Base-by-base conservation (phyloP, 106 monocot genomes). In the Acanthochlamys bracteata region DNA sequence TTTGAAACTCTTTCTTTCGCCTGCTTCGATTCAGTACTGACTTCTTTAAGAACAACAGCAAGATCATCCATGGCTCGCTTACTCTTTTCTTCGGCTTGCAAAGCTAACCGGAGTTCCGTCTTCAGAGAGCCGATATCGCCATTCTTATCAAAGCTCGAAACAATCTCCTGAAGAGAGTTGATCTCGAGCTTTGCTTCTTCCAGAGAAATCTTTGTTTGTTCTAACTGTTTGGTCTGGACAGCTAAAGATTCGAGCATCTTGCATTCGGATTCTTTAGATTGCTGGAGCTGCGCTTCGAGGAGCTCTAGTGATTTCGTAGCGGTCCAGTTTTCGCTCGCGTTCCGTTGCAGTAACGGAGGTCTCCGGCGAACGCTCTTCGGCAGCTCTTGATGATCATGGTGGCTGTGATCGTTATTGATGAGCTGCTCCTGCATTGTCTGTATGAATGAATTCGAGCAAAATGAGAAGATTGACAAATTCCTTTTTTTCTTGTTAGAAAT, bases 141-240 rank as follows among this genome's bases (percentile, higher is more conserved):
- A 13, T 64, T 11, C 2, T 2, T 55, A 45, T 83, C 84, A 4
- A 75, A 19, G 14, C 33, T 9, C 55, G 66, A 61, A 13, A 71
- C 53, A 20, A 21, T 63, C 39, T 86, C 86, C 0, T 47, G 45
- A 16, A 90, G 82, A 33, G 79, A 46, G 25, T 56, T 64, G 20
- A 87, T 71, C 78, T 84, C 84, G 1, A 90, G 71, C 76, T 84
- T 87, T 16, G 94, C 68, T 56, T 95, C 94, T 69, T 95, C 94
- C 7, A 84, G 82, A 13, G 65, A 66, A 20, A 86, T 90, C 74
- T 84, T 95, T 7, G 94, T 80, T 26, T 75, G 73, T 55, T 86
- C 90, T 1, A 95, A 73, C 61, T 84, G 79, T 53, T 86, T 86
- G 0, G 94, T 95, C 49, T 95, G 94, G 39, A 63, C 74, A 39